These are phyloP conservation scores for Suillus brevipes DNA, from an alignment of 768 basidiomycete genomes.

Conservation along the genomic window DNA sequence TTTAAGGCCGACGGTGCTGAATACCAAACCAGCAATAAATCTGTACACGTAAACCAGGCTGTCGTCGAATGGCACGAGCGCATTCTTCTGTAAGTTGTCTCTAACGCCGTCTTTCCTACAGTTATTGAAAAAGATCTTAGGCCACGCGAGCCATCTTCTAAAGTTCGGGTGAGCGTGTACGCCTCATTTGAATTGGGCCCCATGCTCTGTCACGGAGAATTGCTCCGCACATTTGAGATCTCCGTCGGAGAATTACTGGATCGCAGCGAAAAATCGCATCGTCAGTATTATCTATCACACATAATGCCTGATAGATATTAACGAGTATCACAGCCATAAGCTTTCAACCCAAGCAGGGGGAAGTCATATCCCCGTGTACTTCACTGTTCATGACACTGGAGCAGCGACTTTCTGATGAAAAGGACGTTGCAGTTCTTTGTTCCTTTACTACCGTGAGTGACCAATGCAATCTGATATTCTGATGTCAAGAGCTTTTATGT, in stretches of 20 bases:
- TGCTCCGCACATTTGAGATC: conserved; percentile 5
- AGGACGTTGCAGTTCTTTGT: not conserved
- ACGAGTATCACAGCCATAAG: not conserved
- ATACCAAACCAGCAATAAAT: conserved; percentile 1
- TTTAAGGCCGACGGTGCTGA: not conserved
- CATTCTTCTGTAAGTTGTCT: not conserved
- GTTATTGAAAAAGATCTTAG: not conserved
- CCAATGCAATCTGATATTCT: not conserved
- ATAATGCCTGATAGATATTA: not conserved
- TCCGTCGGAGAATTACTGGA: not conserved
- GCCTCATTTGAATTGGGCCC: conserved; percentile 13
- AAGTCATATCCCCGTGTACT: not conserved
- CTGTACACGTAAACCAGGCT: not conserved
- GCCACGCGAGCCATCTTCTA: not conserved
- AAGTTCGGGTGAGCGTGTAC: not conserved
- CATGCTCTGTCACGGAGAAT: conserved; percentile 11
- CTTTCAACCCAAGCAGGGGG: not conserved
- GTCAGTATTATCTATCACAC: not conserved
- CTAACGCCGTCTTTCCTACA: not conserved
- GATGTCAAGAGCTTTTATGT: not conserved
- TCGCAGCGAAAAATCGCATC: not conserved
- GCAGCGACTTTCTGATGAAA: not conserved
- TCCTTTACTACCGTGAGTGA: not conserved
- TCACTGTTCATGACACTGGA: not conserved
- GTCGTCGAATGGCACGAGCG: conserved; percentile 5